A percentile compares a stretch with the other conserved stretches of the same genome.
phyloP scores from a whole-genome alignment of 164 flowering plant genomes.

The Litsea cubeba region DNA sequence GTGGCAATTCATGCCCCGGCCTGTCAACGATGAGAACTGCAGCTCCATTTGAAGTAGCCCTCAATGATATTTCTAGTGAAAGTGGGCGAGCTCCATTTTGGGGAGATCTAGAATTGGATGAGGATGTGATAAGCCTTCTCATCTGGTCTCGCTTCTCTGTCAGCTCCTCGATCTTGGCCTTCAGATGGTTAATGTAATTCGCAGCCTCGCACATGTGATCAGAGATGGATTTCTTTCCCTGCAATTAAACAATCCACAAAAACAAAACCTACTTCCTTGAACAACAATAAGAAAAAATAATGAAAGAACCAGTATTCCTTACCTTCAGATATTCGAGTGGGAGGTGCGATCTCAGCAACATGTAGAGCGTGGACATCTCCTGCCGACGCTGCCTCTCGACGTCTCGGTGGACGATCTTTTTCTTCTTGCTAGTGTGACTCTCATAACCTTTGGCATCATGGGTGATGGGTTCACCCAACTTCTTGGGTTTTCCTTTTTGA shows the following conservation, averaged over 20 bases:
- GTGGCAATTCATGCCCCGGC: conserved; percentile 7
- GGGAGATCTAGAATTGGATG: not conserved
- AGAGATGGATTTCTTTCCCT: conserved; percentile 39
- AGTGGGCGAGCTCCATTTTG: conserved; percentile 4
- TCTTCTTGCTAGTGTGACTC: not conserved
- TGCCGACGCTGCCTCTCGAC: conserved; percentile 17
- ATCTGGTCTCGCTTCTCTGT: conserved; percentile 24
- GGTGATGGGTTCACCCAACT: not conserved
- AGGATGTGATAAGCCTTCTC: not conserved
- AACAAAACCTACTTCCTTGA: not conserved
- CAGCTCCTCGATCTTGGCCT: conserved; percentile 25
- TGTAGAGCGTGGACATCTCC: conserved; percentile 15
- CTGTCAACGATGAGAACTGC: conserved; percentile 23
- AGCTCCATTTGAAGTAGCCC: conserved; percentile 23
- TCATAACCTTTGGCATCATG: not conserved
- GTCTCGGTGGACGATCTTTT: conserved; percentile 13
- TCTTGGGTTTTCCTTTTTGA: not conserved
- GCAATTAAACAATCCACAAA: not conserved
- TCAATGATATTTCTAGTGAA: conserved; percentile 11
- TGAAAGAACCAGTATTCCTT: not conserved
- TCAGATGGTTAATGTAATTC: conserved; percentile 27
- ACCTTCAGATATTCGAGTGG: conserved; percentile 21
- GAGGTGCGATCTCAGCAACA: conserved; percentile 14
- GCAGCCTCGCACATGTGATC: conserved; percentile 42
- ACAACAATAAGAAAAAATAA: not conserved